Evolutionary conservation across 768 basidiomycete species (phyloP).

Genomic region (Leccinum uliginosum): DNA sequence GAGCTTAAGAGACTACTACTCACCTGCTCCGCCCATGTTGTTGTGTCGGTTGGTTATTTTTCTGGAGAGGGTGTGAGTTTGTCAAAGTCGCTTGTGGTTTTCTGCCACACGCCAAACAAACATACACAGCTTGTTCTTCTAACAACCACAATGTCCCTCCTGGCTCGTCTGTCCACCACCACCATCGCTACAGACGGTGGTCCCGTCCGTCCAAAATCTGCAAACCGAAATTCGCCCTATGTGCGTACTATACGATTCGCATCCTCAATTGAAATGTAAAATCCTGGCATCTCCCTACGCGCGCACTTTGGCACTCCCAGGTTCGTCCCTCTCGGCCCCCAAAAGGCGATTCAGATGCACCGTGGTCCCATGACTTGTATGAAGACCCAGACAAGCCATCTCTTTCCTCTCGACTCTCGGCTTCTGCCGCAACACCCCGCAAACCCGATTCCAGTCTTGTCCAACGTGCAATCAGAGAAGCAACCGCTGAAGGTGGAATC

Average conservation of each 20-base stretch:
- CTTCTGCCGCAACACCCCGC: conserved; percentile 38
- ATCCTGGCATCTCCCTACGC: background rate
- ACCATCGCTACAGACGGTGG: conserved; percentile 25
- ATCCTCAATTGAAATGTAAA: conserved; percentile 22
- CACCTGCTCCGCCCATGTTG: conserved; percentile 42
- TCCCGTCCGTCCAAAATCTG: conserved; percentile 29
- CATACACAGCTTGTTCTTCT: too few relatives aligned
- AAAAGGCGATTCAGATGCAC: conserved; percentile 61
- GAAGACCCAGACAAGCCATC: conserved; percentile 51
- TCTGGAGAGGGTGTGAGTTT: too few relatives aligned
- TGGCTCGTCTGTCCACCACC: conserved; percentile 26
- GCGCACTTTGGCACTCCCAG: conserved; percentile 12
- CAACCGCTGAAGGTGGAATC: conserved; percentile 40
- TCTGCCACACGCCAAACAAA: conserved; percentile 29
- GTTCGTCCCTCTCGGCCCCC: conserved; percentile 47
- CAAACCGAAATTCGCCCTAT: conserved; percentile 30
- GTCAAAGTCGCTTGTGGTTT: conserved; percentile 11
- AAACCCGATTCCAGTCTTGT: conserved; percentile 54
- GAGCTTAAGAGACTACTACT: conserved; percentile 21
- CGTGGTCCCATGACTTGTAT: conserved; percentile 72
- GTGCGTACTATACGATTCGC: conserved; percentile 33
- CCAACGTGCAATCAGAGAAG: conserved; percentile 63
- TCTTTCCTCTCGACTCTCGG: conserved; percentile 54
- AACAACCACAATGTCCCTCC: conserved; percentile 27
- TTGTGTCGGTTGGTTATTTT: conserved; percentile 3